Evolutionary conservation across 495 filamentous ascomycete species (phyloP).

Genomic region (Aspergillus campestris): DNA sequence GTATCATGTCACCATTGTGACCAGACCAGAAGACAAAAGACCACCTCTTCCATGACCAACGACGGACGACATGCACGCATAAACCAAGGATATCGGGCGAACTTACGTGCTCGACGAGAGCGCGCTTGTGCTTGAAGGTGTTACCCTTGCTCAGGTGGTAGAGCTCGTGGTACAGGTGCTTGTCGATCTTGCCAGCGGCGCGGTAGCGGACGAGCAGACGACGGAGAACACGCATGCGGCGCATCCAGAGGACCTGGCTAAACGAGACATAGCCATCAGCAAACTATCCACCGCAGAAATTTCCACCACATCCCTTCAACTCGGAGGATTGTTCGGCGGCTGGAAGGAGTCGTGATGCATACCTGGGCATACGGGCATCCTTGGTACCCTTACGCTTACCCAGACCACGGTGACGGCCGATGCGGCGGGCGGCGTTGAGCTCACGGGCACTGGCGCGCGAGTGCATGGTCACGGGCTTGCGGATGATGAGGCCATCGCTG

Average conservation of each 20-base stretch:
- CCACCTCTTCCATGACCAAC: too few species aligned
- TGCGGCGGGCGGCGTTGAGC: slow-evolving; percentile 78
- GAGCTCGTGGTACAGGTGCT: slow-evolving; percentile 99
- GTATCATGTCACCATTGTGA: background rate
- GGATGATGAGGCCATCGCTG: slow-evolving; percentile 99
- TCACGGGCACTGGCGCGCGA: slow-evolving; percentile 90
- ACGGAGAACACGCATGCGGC: slow-evolving; percentile 96
- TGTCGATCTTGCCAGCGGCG: slow-evolving; percentile 99
- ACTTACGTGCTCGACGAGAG: slow-evolving; percentile 98
- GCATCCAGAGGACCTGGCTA: slow-evolving; percentile 98
- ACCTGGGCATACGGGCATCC: slow-evolving; percentile 98
- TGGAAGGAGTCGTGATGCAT: slow-evolving; percentile 29
- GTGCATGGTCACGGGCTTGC: slow-evolving; percentile 99
- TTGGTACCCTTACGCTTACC: slow-evolving; percentile 99
- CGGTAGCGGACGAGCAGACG: slow-evolving; percentile 99
- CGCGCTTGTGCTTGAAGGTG: slow-evolving; percentile 99
- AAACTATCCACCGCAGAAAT: slow-evolving; percentile 1
- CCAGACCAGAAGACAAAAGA: background rate
- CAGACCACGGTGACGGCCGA: slow-evolving; percentile 94
- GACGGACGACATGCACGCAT: background rate
- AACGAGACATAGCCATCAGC: slow-evolving; percentile 15
- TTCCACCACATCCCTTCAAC: background rate
- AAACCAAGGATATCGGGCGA: slow-evolving; percentile 1
- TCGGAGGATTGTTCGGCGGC: background rate
- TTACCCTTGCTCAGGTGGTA: slow-evolving; percentile 99